A percentile compares a stretch with the other conserved stretches of the same genome.
phyloP scores from a whole-genome alignment of 2,329 filamentous ascomycete species.

The Rutstroemia sydowiana region DNA sequence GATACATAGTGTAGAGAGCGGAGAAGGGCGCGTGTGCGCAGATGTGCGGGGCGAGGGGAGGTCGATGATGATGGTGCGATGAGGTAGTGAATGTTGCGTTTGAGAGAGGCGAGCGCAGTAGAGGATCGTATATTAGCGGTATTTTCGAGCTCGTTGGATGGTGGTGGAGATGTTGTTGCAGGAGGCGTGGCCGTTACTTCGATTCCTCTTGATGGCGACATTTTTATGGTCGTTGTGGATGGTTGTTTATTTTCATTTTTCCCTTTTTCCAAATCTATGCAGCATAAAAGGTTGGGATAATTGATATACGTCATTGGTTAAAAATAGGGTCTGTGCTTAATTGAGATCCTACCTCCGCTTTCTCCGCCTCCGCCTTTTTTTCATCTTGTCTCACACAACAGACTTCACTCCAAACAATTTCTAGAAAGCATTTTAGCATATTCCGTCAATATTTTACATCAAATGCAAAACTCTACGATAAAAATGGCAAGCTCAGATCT shows the following conservation, averaged over 20 bases:
- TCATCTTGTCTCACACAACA: too few species aligned
- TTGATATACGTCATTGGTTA: not conserved
- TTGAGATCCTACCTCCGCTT: too few species aligned
- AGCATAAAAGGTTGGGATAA: not conserved
- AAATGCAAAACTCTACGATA: too few species aligned
- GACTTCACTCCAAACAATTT: too few species aligned
- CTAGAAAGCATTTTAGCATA: too few species aligned
- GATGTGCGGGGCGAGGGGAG: constrained; percentile 20
- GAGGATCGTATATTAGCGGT: constrained; percentile 25
- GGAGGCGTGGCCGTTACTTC: not conserved
- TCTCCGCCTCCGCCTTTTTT: too few species aligned
- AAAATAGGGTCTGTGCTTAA: too few species aligned
- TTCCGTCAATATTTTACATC: too few species aligned
- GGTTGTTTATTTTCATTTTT: not conserved
- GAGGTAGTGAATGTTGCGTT: constrained; percentile 26
- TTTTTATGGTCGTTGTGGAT: constrained; percentile 3
- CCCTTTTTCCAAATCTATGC: not conserved
- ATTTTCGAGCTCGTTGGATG: constrained; percentile 12
- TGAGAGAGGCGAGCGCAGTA: constrained; percentile 22
- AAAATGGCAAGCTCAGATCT: too few species aligned
- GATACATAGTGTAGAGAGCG: constrained; percentile 25
- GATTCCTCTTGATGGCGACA: constrained; percentile 18
- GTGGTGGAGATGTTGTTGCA: not conserved
- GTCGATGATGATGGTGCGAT: constrained; percentile 21
- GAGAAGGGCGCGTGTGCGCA: constrained; percentile 28